Evolutionary conservation across 768 basidiomycete genomes (phyloP).

Genomic region (Cyclocybe aegerita): DNA sequence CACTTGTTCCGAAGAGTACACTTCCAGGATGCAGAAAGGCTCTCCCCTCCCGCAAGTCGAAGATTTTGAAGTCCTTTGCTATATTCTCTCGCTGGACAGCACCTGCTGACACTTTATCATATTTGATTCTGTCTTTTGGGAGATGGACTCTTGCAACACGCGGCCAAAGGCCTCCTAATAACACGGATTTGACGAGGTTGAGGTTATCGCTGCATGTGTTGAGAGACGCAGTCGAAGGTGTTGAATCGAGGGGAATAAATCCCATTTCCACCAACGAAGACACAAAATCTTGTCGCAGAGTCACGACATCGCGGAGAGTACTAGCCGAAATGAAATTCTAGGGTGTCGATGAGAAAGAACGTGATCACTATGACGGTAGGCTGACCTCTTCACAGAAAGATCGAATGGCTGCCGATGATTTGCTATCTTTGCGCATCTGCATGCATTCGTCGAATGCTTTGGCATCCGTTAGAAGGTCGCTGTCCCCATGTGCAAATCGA

Average conservation of each 20-base stretch:
- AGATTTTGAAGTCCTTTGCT: conserved; percentile 83
- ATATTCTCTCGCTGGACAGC: conserved; percentile 82
- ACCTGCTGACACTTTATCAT: conserved; percentile 82
- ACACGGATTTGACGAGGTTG: conserved; percentile 80
- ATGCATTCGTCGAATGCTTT: conserved; percentile 70
- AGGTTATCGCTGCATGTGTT: conserved; percentile 66
- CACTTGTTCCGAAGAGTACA: conserved; percentile 68
- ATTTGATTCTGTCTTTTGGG: conserved; percentile 73
- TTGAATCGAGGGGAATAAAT: conserved; percentile 53
- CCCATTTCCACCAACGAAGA: conserved; percentile 69
- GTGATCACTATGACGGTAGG: neutral
- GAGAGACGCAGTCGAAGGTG: conserved; percentile 46
- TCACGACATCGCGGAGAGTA: conserved; percentile 75
- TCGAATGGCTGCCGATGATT: conserved; percentile 43
- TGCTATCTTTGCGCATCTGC: conserved; percentile 48
- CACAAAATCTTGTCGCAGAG: conserved; percentile 77
- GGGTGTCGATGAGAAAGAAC: neutral
- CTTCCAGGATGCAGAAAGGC: conserved; percentile 87
- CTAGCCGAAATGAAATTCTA: conserved; percentile 83
- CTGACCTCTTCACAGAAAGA: conserved; percentile 73
- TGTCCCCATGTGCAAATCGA: conserved; percentile 67
- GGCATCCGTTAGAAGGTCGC: conserved; percentile 84
- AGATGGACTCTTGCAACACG: conserved; percentile 76
- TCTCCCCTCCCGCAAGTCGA: conserved; percentile 61
- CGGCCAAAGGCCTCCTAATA: conserved; percentile 88